Conservation (phyloP, 257 asterid species). For the Mitragyna speciosa region DNA sequence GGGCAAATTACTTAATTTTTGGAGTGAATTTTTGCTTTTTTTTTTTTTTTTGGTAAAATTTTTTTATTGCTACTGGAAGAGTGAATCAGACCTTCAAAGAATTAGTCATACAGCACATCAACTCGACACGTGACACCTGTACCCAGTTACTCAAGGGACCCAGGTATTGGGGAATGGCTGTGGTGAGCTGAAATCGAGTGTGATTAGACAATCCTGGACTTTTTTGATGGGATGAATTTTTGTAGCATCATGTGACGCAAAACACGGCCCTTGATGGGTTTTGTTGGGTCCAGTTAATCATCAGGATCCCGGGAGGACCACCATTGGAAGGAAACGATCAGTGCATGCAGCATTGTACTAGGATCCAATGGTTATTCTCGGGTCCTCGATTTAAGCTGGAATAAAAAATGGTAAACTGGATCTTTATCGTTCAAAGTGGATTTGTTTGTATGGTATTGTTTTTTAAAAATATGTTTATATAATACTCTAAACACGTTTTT, state of each 20-base stretch:
- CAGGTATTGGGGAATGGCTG: not conserved
- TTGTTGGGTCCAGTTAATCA: not conserved
- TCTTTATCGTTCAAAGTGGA: not conserved
- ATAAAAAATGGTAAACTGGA: not conserved
- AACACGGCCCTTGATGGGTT: constrained; percentile 10
- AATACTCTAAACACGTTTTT: too few relatives aligned
- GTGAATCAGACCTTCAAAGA: not conserved
- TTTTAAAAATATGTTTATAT: too few relatives aligned
- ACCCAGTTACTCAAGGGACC: constrained; percentile 9
- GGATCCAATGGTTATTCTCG: too few relatives aligned
- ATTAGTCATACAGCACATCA: constrained; percentile 33
- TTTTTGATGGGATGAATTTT: not conserved
- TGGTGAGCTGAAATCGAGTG: not conserved
- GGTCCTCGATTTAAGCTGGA: not conserved
- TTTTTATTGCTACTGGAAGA: not conserved
- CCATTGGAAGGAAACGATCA: not conserved
- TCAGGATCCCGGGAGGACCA: not conserved
- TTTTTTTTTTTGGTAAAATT: not conserved
- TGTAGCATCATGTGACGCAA: not conserved
- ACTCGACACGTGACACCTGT: constrained; percentile 49
- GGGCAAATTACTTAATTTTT: too few relatives aligned
- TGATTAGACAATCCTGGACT: not conserved
- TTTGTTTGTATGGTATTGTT: too few relatives aligned
- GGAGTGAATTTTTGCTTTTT: not conserved
- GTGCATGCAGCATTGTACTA: too few relatives aligned